Conservation (phyloP, 768 basidiomycete species). For the Lactifluus pinguis region DNA sequence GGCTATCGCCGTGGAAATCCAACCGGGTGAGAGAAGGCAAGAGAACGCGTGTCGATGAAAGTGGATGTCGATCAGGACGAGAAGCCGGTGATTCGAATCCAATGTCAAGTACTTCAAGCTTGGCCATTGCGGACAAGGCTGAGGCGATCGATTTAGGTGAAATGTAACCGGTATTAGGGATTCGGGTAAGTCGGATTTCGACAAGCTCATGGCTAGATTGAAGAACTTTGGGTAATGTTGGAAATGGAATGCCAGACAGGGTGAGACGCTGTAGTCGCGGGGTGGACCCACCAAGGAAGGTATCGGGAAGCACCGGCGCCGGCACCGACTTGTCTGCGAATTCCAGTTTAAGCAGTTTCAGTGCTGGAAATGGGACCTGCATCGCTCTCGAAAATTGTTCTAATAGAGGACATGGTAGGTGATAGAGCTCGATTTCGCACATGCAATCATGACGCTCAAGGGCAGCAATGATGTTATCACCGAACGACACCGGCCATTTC, state of each 20-base stretch:
- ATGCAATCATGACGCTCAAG: neutral
- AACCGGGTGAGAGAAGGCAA: neutral
- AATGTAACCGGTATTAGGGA: neutral
- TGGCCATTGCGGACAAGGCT: neutral
- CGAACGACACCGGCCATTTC: neutral
- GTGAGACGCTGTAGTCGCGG: neutral
- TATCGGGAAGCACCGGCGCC: neutral
- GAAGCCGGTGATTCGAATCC: neutral
- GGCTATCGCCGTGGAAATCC: neutral
- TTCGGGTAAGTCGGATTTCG: neutral
- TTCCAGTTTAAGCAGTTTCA: neutral
- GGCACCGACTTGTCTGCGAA: neutral
- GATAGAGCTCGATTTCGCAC: neutral
- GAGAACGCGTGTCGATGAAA: neutral
- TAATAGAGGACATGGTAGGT: neutral
- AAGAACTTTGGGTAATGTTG: neutral
- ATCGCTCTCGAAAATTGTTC: neutral
- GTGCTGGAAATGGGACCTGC: neutral
- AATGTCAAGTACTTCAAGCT: neutral
- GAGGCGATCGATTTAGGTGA: neutral
- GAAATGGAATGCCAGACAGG: neutral
- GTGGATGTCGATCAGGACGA: neutral
- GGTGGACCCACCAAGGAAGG: neutral
- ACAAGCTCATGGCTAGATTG: neutral
- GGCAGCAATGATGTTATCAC: neutral